Base-by-base conservation (phyloP, 176 grass and related monocot species). In the Neostapfia colusana region DNA sequence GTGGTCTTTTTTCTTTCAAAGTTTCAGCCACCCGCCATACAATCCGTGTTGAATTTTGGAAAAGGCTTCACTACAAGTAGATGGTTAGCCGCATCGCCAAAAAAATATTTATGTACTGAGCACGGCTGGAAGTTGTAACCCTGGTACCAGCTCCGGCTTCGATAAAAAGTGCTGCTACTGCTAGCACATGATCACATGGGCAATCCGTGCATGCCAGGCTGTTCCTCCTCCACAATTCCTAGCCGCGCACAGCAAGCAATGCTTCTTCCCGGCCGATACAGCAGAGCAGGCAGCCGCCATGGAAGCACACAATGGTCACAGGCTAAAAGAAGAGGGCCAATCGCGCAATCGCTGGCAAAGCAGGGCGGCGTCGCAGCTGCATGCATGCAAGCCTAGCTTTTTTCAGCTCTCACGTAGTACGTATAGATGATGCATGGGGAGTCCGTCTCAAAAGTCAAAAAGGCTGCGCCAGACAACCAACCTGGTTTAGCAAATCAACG, bases 251-350 rank as follows among this genome's bases (percentile, higher is more conserved):
- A 31, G 31, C 1, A 31, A 10, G 21, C 54, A 24, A 12, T 14
- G 20, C 63, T 58, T 75, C 71, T 45, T 74, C 15, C 63, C n/a
- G n/a, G n/a, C 55, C 39, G 4, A 7, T 9, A 8, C 5, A n/a
- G n/a, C n/a, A n/a, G n/a, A n/a, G 38, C n/a, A 31, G 43, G 63
- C 45, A 67, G 15, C 13, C 37, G 38, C 50, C 83, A 85, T 54
- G 37, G 43, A 26, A 68, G 43, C 54, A 15, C 39, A 39, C 23
- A 12, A 11, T 58, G 34, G 31, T 85, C 69, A 72, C 75, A 73
- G 63, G 70, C 62, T 24, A 74, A 74, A 69, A 70, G 36, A 40
- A 81, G 35, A 28, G 15, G 40, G 8, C 83, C 76, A 58, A 79
- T 79, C 15, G 36, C 14, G 26, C 44, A 7, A 84, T 0, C 55